Percentiles rank a stretch among this genome's conserved stretches.
Evolutionary conservation across 1,284 basidiomycete species (phyloP).

Genomic region (Moniliophthora roreri): DNA sequence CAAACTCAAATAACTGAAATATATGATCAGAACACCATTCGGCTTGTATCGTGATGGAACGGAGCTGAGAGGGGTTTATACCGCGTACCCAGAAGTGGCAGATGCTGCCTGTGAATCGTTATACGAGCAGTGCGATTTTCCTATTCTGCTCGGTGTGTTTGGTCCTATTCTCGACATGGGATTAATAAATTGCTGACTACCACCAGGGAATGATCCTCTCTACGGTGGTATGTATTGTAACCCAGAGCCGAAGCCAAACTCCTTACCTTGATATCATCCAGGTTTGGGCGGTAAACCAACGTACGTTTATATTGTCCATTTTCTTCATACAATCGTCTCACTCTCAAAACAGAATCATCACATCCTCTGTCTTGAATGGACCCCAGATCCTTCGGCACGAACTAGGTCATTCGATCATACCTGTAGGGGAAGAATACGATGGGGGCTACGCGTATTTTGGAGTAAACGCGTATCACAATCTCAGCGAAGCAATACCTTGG

Average conservation of each 20-base stretch:
- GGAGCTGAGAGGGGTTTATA: conserved; percentile 78
- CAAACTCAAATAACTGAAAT: too few relatives aligned
- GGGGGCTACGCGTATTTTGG: conserved; percentile 79
- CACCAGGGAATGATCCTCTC: conserved; percentile 72
- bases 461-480: conserved; percentile 58
- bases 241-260: not conserved
- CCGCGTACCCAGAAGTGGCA: conserved; percentile 65
- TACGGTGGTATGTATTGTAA: conserved; percentile 64
- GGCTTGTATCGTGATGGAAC: conserved; percentile 80
- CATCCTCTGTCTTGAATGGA: conserved; percentile 77
- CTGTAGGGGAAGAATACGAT: conserved; percentile 86
- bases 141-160: conserved; percentile 68
- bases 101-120: conserved; percentile 67
- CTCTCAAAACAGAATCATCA: conserved; percentile 58
- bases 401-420: conserved; percentile 79
- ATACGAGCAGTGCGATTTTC: conserved; percentile 72
- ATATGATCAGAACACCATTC: conserved; percentile 62
- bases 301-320: conserved; percentile 39
- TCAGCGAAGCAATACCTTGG: conserved; percentile 59
- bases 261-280: conserved; percentile 24
- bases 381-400: conserved; percentile 81
- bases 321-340: not conserved
- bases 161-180: conserved; percentile 1
- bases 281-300: conserved; percentile 83
- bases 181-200: conserved; percentile 2